phyloP scores from a whole-genome alignment of 164 flowering plant genomes.

The Buxus sempervirens region DNA sequence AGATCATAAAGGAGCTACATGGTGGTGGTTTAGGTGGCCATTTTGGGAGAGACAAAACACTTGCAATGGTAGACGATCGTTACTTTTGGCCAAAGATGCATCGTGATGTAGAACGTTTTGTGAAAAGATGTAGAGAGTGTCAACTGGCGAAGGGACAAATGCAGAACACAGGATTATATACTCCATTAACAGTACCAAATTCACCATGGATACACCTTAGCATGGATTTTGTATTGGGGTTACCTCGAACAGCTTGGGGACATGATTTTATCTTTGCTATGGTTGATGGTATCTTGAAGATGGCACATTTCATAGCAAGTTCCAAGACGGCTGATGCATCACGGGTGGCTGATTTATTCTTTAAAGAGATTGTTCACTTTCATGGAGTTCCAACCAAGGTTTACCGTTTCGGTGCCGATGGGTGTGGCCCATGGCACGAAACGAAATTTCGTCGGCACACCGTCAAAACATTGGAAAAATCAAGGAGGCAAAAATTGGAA shows the following conservation, averaged over 20 bases:
- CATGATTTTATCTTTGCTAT: neutral
- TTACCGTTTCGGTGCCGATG: too few relatives aligned
- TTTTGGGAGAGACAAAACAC: neutral
- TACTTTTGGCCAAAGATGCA: neutral
- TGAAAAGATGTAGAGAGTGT: neutral
- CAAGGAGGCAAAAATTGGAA: too few relatives aligned
- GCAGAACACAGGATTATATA: neutral
- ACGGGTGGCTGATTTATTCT: neutral
- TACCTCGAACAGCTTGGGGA: neutral
- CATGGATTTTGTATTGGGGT: slow-evolving; percentile 2
- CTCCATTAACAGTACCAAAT: neutral
- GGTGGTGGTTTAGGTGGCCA: slow-evolving; percentile 5
- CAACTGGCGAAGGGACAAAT: neutral
- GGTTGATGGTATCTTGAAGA: neutral
- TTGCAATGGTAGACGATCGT: neutral
- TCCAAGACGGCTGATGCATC: neutral
- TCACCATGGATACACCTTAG: neutral
- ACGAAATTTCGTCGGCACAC: too few relatives aligned
- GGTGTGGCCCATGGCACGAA: too few relatives aligned
- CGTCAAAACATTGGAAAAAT: too few relatives aligned
- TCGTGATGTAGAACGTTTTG: neutral
- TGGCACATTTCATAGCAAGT: neutral
- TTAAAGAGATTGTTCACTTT: neutral
- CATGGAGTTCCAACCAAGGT: neutral
- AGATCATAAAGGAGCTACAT: slow-evolving; percentile 8